These are phyloP conservation scores for Penicillium arizonense DNA, from an alignment of 495 filamentous ascomycete genomes.

Conservation along the genomic window DNA sequence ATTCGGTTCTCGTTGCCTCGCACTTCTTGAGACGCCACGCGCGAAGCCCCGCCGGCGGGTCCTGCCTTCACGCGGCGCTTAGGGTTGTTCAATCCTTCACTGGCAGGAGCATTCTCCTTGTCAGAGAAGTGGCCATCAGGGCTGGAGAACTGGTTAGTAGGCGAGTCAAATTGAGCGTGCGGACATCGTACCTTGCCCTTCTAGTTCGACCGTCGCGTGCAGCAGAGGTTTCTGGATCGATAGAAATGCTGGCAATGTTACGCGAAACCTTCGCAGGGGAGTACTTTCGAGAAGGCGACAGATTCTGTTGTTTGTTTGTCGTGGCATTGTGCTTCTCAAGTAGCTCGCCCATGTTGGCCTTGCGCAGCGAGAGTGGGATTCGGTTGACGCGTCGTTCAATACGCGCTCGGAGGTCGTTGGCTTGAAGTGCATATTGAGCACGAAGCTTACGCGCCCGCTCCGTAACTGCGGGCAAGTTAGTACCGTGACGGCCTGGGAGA, in stretches of 20 bases:
- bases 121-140: slow-evolving; percentile 64
- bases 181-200: slow-evolving; percentile 57
- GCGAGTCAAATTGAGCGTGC: neutral
- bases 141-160: slow-evolving; percentile 37
- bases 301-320: slow-evolving; percentile 23
- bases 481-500: neutral
- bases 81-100: slow-evolving; percentile 50
- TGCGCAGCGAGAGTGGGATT: slow-evolving; percentile 77
- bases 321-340: slow-evolving; percentile 53
- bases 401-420: slow-evolving; percentile 76
- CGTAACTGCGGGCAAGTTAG: slow-evolving; percentile 58
- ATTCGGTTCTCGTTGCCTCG: slow-evolving; percentile 53
- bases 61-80: slow-evolving; percentile 56
- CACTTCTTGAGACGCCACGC: slow-evolving; percentile 50
- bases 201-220: slow-evolving; percentile 47
- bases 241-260: slow-evolving; percentile 29
- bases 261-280: slow-evolving; percentile 31
- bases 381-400: slow-evolving; percentile 95
- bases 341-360: slow-evolving; percentile 81
- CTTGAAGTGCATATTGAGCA: slow-evolving; percentile 85
- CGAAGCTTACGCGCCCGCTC: slow-evolving; percentile 89
- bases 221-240: slow-evolving; percentile 27
- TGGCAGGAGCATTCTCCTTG: slow-evolving; percentile 70
- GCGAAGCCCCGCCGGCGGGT: slow-evolving; percentile 39
- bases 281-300: slow-evolving; percentile 28